These are phyloP conservation scores for Monosporascus sp. DNA, from an alignment of 2,329 filamentous ascomycete species.

Conservation along the genomic window DNA sequence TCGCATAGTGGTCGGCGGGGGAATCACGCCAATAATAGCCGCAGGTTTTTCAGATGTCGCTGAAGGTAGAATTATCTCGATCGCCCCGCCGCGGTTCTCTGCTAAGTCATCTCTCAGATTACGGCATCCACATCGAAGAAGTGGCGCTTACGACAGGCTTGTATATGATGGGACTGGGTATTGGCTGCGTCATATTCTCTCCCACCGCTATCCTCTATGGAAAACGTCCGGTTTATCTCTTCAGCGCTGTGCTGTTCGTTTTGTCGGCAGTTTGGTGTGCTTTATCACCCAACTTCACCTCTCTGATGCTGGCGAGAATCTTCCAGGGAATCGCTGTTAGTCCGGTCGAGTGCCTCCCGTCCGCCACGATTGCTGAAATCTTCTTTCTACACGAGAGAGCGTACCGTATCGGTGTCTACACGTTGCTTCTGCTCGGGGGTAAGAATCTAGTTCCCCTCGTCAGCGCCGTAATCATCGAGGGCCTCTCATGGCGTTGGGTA, in stretches of 20 bases:
- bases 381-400: slow-evolving; percentile 93
- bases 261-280: slow-evolving; percentile 78
- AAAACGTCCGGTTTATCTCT: slow-evolving; percentile 85
- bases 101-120: slow-evolving; percentile 29
- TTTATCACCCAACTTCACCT: slow-evolving; percentile 71
- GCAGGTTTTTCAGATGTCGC: slow-evolving; percentile 85
- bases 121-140: slow-evolving; percentile 60
- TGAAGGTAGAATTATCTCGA: slow-evolving; percentile 34
- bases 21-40: slow-evolving; percentile 84
- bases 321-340: slow-evolving; percentile 86
- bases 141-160: slow-evolving; percentile 86
- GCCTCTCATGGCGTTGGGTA: slow-evolving; percentile 80
- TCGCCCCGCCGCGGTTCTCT: not conserved
- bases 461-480: slow-evolving; percentile 77
- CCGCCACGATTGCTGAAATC: slow-evolving; percentile 91
- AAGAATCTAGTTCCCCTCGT: slow-evolving; percentile 88
- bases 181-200: slow-evolving; percentile 78
- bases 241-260: slow-evolving; percentile 71
- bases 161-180: slow-evolving; percentile 88
- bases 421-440: slow-evolving; percentile 77
- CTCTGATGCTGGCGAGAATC: slow-evolving; percentile 74
- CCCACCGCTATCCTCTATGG: slow-evolving; percentile 89
- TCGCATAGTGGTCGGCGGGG: slow-evolving; percentile 66
- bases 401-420: slow-evolving; percentile 90
- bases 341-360: slow-evolving; percentile 86